Evolutionary conservation across 305 asterid genomes (phyloP), one percentile per base, ranked within the genome.

Genomic region (Ilex paraguariensis): DNA sequence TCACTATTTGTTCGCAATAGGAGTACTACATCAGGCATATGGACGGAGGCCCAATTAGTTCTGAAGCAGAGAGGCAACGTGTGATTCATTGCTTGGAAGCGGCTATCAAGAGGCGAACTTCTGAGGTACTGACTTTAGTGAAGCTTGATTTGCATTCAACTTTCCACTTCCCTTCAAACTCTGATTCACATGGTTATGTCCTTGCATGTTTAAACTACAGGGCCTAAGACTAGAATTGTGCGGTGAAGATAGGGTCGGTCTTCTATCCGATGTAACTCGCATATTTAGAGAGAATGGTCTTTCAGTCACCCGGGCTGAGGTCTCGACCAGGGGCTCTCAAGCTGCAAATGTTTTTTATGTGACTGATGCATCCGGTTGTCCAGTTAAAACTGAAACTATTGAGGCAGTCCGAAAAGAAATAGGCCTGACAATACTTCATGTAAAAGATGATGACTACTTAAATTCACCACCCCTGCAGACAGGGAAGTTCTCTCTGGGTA

Each of bases 31-130:
- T 92, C 58, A 78, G 96, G 77, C 98, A 92, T 60, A 76, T 69
- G 66, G 96, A 89, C 11, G 98, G 97, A 53, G 68, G 64, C 57
- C 93, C 96, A 30, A 74, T 89, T 62, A 84, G 82, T 63, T 89
- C 91, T 1, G 96, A 89, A 77, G 88, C 85, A 0, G 98, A 92
- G 83, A 68, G 87, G 46, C 88, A 84, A 46, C 96, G 95, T 13
- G 81, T 92, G n/a, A 84, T 89, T 58, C 77, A 85, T 62, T 89
- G 98, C 87, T 77, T 92, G 83, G 91, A 81, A 74, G 98, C 97
- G 30, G 98, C 97, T 36, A 77, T 92, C 46, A 85, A 73, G 79
- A 87, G 98, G 80, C 76, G 97, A 74, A 75, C 81, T 21, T 80
- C 93, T 9, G 85, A 86, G 91, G 97, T 91, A 71, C 61, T 17